Evolutionary conservation across 352 stramenopile species (phyloP), one percentile per base, ranked within the genome.

Genomic region (Pythium aphanidermatum): DNA sequence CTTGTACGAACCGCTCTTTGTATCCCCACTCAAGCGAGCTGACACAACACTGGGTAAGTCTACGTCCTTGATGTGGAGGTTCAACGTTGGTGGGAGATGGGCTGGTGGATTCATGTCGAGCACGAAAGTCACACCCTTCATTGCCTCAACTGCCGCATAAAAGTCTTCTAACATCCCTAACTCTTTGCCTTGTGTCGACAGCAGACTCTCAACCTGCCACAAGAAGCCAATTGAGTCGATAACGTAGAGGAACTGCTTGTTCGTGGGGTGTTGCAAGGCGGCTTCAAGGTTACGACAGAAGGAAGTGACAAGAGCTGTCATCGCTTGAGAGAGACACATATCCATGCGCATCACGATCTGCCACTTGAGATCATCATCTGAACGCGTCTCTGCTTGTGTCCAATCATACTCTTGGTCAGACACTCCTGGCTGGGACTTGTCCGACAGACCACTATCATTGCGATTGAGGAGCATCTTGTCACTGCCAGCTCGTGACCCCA

Each of bases 131-230:
- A 89, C 74, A 30, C 74, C 60, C 39, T 74, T 78, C 32, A 96
- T 76, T 17, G 72, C 86, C 24, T 93, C 68, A 1, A 88, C 70
- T 0, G 85, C 82, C 11, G 73, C 80, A 5, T 71, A 81, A 29
- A 95, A 84, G 54, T 96, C 87, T 53, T 95, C 74, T 3, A 98
- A 68, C 95, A 98, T 98, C n/a, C 84, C 87, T 27, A 96, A 71
- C 57, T 98, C 95, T 55, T 98, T 97, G 31, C 93, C 93, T 14
- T 96, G 87, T 16, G 94, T 96, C 42, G 81, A 96, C 16, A 98
- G 55, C 36, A 98, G 50, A 16, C 89, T 95, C 60, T 98, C 92
- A 24, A 98, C 69, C 45, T 93, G 78, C 51, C 87, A 90, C 10
- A 93, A 50, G 50, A 91, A 93, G 3, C 78, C 78, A 25, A 89